These are phyloP conservation scores for Pichia sp. DNA, from an alignment of 1,139 yeast genomes.

Conservation along the genomic window DNA sequence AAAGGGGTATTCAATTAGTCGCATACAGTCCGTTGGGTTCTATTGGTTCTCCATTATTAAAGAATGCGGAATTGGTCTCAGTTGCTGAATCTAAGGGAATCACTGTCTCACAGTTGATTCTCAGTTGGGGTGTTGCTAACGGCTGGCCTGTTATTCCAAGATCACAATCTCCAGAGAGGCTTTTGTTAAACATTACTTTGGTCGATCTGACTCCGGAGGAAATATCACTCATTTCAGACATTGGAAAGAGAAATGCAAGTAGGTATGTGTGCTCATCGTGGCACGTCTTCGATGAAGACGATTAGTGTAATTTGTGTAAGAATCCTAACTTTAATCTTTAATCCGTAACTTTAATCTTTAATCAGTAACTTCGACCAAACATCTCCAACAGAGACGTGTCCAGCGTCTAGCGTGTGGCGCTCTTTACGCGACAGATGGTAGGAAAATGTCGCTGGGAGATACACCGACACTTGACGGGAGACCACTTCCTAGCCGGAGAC, in stretches of 20 bases:
- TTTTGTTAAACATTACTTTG: conserved; percentile 13
- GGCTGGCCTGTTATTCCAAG: conserved; percentile 26
- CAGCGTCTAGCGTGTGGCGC: no score
- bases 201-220: conserved; percentile 16
- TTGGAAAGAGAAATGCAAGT: conserved; percentile 13
- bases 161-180: conserved; percentile 19
- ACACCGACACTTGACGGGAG: no score
- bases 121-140: conserved; percentile 47
- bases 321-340: no score
- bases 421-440: background rate
- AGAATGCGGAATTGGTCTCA: conserved; percentile 38
- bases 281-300: conserved; percentile 6
- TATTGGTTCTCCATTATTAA: conserved; percentile 49
- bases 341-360: no score
- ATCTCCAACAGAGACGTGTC: no score
- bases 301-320: no score
- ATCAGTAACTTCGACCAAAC: no score
- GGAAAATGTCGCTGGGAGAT: background rate
- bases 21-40: conserved; percentile 67
- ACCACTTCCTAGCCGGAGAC: no score
- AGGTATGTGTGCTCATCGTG: conserved; percentile 16
- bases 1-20: conserved; percentile 45
- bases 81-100: conserved; percentile 46
- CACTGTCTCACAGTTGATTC: conserved; percentile 44
- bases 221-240: conserved; percentile 12